Conservation (phyloP, 495 filamentous ascomycete genomes). For the Barbatosphaeria neglecta region DNA sequence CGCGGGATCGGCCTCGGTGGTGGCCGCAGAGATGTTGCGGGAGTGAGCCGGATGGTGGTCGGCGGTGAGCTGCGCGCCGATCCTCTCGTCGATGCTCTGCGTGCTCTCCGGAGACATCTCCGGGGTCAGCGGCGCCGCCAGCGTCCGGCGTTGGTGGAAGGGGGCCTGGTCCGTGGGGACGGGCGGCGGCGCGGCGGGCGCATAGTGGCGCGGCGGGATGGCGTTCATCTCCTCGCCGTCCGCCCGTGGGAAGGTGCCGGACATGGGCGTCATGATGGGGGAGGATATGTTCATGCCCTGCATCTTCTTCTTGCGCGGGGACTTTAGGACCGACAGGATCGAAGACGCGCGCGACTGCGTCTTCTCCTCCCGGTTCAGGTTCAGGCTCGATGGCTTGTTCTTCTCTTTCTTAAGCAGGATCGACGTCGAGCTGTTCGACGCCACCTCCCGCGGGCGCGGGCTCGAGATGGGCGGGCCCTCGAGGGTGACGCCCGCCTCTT, state of each 20-base stretch:
- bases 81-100: slow-evolving; percentile 35
- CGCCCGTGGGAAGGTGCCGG: slow-evolving; percentile 35
- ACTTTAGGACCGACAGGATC: slow-evolving; percentile 39
- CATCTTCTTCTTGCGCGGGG: slow-evolving; percentile 33
- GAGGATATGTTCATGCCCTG: slow-evolving; percentile 39
- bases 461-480: slow-evolving; percentile 7
- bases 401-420: slow-evolving; percentile 19
- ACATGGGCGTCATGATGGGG: slow-evolving; percentile 43
- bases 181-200: slow-evolving; percentile 32
- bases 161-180: slow-evolving; percentile 31
- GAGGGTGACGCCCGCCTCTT: slow-evolving; percentile 17
- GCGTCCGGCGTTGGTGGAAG: slow-evolving; percentile 17
- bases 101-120: slow-evolving; percentile 37
- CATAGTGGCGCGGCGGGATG: slow-evolving; percentile 39
- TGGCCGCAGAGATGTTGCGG: slow-evolving; percentile 20
- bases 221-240: slow-evolving; percentile 39
- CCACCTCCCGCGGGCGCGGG: slow-evolving; percentile 4
- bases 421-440: slow-evolving; percentile 7
- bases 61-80: slow-evolving; percentile 22
- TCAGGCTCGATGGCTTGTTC: slow-evolving; percentile 35
- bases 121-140: slow-evolving; percentile 27
- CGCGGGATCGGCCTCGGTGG: slow-evolving; percentile 22
- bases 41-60: slow-evolving; percentile 12
- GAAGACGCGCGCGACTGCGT: slow-evolving; percentile 37
- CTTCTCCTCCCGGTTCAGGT: slow-evolving; percentile 28